Evolutionary conservation across 805 yeast genomes (phyloP).

Genomic region (Pichia heedii): DNA sequence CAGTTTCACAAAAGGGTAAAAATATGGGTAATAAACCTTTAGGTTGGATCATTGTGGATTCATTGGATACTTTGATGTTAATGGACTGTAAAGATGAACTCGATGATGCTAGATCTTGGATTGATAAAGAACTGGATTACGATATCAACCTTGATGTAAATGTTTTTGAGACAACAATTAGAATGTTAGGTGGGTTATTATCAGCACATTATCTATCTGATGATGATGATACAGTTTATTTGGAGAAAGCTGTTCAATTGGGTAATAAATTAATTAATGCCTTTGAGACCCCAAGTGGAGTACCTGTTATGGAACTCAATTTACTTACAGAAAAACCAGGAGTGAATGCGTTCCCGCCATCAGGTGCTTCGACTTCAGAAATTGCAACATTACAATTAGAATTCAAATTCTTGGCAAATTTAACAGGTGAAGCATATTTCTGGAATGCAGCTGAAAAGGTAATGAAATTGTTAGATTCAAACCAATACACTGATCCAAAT

Average conservation of each 20-base stretch:
- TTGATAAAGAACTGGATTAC: constrained; percentile 57
- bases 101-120: constrained; percentile 63
- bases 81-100: constrained; percentile 66
- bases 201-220: constrained; percentile 68
- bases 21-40: constrained; percentile 77
- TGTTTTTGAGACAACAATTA: constrained; percentile 87
- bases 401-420: constrained; percentile 66
- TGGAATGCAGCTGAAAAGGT: constrained; percentile 76
- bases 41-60: constrained; percentile 91
- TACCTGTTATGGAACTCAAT: constrained; percentile 77
- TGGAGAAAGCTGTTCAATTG: constrained; percentile 70
- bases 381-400: constrained; percentile 82
- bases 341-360: constrained; percentile 48
- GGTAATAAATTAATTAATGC: constrained; percentile 69
- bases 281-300: constrained; percentile 54
- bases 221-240: constrained; percentile 44
- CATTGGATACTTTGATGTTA: constrained; percentile 70
- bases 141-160: constrained; percentile 68
- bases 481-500: constrained; percentile 34
- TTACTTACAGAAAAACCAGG: constrained; percentile 51
- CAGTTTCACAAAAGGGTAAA: constrained; percentile 50
- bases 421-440: constrained; percentile 71
- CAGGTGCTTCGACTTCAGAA: constrained; percentile 86
- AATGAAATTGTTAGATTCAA: constrained; percentile 59
- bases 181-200: constrained; percentile 89